A percentile compares a stretch with the other conserved stretches of the same genome.
phyloP scores from a whole-genome alignment of 2,329 filamentous ascomycete species.

The Huntiella bhutanensis region DNA sequence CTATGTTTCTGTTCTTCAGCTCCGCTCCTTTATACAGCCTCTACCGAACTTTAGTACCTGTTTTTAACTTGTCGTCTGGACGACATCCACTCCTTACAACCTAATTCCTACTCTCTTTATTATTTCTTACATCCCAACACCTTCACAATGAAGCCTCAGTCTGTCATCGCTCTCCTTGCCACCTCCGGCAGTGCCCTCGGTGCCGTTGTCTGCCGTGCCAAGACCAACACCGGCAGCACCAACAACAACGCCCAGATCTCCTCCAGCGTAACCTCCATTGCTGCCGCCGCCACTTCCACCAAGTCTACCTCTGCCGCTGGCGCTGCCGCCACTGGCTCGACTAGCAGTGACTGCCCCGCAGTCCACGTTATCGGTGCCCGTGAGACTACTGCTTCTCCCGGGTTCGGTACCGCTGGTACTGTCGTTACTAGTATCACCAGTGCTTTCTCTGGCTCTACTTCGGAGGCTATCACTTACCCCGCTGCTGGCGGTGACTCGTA shows the following conservation, averaged over 20 bases:
- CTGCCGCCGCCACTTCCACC: neutral
- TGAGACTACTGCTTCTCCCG: constrained; percentile 29
- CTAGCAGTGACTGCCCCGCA: constrained; percentile 17
- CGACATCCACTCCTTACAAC: constrained; percentile 2
- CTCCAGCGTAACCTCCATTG: neutral
- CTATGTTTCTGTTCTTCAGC: too few relatives aligned
- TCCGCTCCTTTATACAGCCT: too few relatives aligned
- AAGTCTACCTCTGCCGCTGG: neutral
- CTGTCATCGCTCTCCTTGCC: neutral
- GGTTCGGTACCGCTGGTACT: constrained; percentile 30
- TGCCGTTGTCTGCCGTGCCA: neutral
- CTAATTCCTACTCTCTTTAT: neutral
- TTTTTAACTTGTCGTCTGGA: constrained; percentile 1
- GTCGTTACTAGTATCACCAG: constrained; percentile 31
- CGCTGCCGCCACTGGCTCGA: neutral
- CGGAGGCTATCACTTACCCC: constrained; percentile 38
- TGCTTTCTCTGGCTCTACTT: constrained; percentile 30
- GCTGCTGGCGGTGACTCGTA: constrained; percentile 46
- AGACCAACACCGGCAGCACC: neutral
- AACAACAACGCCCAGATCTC: neutral
- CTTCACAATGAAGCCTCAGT: constrained; percentile 4
- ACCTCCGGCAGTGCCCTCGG: neutral
- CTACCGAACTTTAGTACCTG: too few relatives aligned
- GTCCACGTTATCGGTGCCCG: constrained; percentile 29
- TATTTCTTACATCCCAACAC: neutral